Evolutionary conservation across 2,329 filamentous ascomycete species (phyloP).

Genomic region (Diaporthe ilicicola): DNA sequence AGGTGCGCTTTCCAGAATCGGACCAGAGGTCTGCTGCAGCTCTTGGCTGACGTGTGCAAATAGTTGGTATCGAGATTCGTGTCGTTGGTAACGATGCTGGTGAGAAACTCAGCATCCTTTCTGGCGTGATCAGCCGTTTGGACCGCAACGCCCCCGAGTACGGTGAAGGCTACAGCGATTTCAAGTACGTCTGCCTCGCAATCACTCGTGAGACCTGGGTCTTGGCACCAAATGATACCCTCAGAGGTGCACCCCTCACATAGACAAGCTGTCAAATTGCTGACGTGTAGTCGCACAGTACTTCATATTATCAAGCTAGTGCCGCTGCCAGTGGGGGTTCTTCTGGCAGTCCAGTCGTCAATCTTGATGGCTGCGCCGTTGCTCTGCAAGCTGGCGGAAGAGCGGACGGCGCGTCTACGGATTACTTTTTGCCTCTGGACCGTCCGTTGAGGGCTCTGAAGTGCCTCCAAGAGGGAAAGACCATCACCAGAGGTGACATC

Average conservation of each 20-base stretch:
- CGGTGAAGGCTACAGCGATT: slow-evolving; percentile 91
- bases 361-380: slow-evolving; percentile 90
- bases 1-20: slow-evolving; percentile 47
- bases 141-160: slow-evolving; percentile 98
- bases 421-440: slow-evolving; percentile 96
- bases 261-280: not conserved
- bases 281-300: slow-evolving; percentile 40
- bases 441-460: slow-evolving; percentile 86
- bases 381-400: slow-evolving; percentile 94
- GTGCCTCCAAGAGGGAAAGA: slow-evolving; percentile 79
- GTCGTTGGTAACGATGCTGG: slow-evolving; percentile 99
- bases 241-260: not conserved
- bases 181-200: slow-evolving; percentile 62
- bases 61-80: slow-evolving; percentile 90
- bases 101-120: slow-evolving; percentile 97
- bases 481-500: slow-evolving; percentile 91
- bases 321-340: slow-evolving; percentile 96
- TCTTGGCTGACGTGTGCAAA: slow-evolving; percentile 35
- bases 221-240: not conserved
- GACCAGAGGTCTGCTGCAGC: slow-evolving; percentile 9
- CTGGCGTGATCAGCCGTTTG: slow-evolving; percentile 93
- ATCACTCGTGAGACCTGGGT: not conserved
- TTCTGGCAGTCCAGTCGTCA: slow-evolving; percentile 98
- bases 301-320: slow-evolving; percentile 96
- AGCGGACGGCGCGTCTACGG: slow-evolving; percentile 93